These are phyloP conservation scores for Pythium inflatum DNA, from an alignment of 352 stramenopile genomes.

Conservation along the genomic window DNA sequence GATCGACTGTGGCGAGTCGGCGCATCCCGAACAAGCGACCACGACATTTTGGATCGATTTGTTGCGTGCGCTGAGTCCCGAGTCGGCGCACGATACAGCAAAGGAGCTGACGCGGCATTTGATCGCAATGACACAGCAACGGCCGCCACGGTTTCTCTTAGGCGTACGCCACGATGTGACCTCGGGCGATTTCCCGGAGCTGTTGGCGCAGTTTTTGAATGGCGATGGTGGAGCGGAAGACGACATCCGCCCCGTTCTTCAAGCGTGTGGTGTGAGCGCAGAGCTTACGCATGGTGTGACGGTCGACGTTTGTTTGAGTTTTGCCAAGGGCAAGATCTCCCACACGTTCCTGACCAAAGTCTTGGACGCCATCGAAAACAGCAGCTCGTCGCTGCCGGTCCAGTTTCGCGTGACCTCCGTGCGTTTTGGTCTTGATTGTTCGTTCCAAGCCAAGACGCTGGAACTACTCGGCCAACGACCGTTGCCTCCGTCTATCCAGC, in stretches of 20 bases:
- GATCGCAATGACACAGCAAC: background rate
- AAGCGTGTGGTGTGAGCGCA: too few relatives aligned
- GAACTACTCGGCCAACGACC: constrained; percentile 8
- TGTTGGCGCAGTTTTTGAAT: constrained; percentile 8
- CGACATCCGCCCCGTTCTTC: background rate
- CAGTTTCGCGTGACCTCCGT: background rate
- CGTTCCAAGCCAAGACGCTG: constrained; percentile 16
- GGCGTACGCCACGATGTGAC: constrained; percentile 3
- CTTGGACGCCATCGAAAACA: background rate
- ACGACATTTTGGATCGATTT: constrained; percentile 19
- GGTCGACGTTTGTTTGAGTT: constrained; percentile 16
- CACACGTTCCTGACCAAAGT: constrained; percentile 1
- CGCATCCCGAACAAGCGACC: background rate
- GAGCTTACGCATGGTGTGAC: too few relatives aligned
- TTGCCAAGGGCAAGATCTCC: constrained; percentile 13
- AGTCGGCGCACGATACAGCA: background rate
- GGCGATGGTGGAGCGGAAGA: too few relatives aligned
- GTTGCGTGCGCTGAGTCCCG: background rate
- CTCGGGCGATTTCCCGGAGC: background rate
- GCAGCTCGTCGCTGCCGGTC: background rate
- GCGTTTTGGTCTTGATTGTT: constrained; percentile 1
- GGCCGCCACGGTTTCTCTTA: background rate
- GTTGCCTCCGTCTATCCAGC: background rate
- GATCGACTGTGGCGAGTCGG: constrained; percentile 18
- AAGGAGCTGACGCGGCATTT: constrained; percentile 2